Conservation (phyloP, 129 eudicot species). For the Flaveria brownii region DNA sequence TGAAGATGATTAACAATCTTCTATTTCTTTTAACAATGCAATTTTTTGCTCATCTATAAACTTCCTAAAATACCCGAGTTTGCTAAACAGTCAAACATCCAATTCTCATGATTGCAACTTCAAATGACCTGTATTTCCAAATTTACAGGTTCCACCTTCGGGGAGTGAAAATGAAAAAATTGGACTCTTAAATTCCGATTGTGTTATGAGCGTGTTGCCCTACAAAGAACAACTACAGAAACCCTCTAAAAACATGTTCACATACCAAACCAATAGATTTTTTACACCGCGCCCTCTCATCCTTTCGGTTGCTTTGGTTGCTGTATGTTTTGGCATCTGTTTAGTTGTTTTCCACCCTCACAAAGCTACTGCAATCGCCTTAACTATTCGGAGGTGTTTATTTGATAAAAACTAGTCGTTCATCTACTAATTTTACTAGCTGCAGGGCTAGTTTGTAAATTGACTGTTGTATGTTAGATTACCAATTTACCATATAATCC, state of each 20-base stretch:
- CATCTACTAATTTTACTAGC: constrained; percentile 11
- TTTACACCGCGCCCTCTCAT: constrained; percentile 50
- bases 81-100: neutral
- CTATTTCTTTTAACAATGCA: neutral
- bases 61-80: neutral
- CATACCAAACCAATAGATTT: constrained; percentile 28
- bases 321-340: constrained; percentile 80
- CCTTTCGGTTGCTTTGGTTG: constrained; percentile 42
- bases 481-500: constrained; percentile 14
- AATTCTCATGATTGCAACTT: neutral
- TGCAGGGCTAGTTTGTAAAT: constrained; percentile 37
- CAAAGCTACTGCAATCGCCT: constrained; percentile 50
- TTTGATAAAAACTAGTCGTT: constrained; percentile 37
- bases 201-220: constrained; percentile 43
- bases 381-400: constrained; percentile 76
- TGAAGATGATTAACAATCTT: neutral
- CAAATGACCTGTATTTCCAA: neutral
- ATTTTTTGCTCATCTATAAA: neutral
- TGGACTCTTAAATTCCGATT: constrained; percentile 56
- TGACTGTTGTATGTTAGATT: constrained; percentile 29
- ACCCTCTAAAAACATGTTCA: constrained; percentile 25
- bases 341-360: constrained; percentile 70
- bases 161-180: constrained; percentile 27
- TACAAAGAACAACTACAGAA: constrained; percentile 41
- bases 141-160: constrained; percentile 39